Evolutionary conservation across 2,329 filamentous ascomycete species (phyloP), one percentile per base, ranked within the genome.

Genomic region (Ascochyta fabae): DNA sequence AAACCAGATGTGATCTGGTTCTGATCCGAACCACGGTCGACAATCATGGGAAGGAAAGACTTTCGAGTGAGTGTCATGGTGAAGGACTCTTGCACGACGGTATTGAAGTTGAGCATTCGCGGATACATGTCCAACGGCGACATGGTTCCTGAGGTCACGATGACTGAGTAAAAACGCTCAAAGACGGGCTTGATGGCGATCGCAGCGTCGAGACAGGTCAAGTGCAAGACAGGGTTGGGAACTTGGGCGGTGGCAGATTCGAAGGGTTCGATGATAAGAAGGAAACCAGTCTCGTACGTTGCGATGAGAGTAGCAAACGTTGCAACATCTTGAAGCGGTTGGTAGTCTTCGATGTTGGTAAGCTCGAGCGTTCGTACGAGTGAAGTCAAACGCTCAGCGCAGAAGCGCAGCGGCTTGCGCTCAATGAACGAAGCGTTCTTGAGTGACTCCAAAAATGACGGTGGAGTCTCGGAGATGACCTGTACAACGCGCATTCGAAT

Each of bases 101-200:
- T 92, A 9, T 84, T 84, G 77, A 99, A 99, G 48, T 92, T 90
- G 24, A 99, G 87, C 93, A 99, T 99, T 71, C 96, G 97, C 0
- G 95, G 96, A 70, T 99, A 99, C 90, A 99, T 99, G 73, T 99
- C 96, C 3, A 99, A 79, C 0, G 95, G 95, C 1, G 95, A 98
- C 58, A 99, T 92, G 1, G 95, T 99, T 60, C 95, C 95, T 0
- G 95, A 98, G 0, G 95, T 99, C 73, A 99, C 98, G 71, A 99
- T 96, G 62, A 99, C 95, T 1, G 95, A 98, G 75, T 91, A 93
- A 75, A 99, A 99, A 47, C 95, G 88, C 56, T 99, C 94, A 70
- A 99, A 97, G 5, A 99, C 94, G 0, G 95, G 95, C 60, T 95
- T 96, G 70, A 99, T 99, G 38, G 96, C 95, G 63, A 99, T 99